phyloP scores from a whole-genome alignment of 2,329 filamentous ascomycete species.

The Periconia sp. region DNA sequence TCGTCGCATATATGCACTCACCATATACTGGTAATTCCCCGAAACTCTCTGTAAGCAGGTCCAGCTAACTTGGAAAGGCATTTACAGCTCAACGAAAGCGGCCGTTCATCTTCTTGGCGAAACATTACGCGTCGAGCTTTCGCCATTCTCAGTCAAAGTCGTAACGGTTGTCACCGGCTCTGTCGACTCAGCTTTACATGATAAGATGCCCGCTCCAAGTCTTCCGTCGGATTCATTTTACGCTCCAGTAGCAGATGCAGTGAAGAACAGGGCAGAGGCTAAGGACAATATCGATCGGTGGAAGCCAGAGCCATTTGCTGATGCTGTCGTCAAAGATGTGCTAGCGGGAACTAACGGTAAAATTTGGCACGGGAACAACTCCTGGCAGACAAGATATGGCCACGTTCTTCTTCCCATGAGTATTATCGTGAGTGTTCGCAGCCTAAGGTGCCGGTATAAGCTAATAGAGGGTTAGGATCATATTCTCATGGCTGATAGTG shows the following conservation, averaged over 20 bases:
- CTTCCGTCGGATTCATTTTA: neutral
- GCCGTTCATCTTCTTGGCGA: conserved; percentile 29
- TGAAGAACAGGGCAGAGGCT: neutral
- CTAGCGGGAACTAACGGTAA: neutral
- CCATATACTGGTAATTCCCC: too few relatives aligned
- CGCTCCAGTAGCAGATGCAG: neutral
- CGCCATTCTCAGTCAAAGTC: conserved; percentile 50
- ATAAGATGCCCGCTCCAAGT: neutral
- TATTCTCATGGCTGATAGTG: too few relatives aligned
- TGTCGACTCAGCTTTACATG: neutral
- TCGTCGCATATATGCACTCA: too few relatives aligned
- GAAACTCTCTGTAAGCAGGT: too few relatives aligned
- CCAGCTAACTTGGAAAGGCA: too few relatives aligned
- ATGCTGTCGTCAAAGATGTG: conserved; percentile 1
- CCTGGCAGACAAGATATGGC: neutral
- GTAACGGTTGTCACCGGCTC: conserved; percentile 56
- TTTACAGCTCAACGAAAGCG: conserved; percentile 31
- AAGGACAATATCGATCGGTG: neutral
- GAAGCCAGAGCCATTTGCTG: neutral
- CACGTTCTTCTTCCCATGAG: too few relatives aligned
- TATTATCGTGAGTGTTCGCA: too few relatives aligned
- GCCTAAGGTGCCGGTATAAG: too few relatives aligned
- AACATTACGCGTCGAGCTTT: conserved; percentile 54
- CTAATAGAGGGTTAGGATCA: too few relatives aligned
- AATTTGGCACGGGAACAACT: neutral